Percentiles rank a stretch among this genome's conserved stretches.
phyloP scores from a whole-genome alignment of 1,139 yeast genomes.

The Hansenula sp. region DNA sequence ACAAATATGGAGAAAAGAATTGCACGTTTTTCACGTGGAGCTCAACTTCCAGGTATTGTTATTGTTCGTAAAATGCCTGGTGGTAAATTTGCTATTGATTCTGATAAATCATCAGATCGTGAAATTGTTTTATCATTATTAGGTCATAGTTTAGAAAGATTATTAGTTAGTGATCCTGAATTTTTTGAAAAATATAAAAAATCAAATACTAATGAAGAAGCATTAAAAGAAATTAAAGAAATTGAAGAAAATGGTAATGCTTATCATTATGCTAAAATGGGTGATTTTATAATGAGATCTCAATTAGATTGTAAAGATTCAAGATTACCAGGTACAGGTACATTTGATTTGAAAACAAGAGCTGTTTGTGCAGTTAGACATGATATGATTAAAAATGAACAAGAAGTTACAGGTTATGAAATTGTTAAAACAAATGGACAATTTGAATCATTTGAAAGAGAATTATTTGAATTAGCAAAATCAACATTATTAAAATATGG shows the following conservation, averaged over 20 bases:
- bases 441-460: conserved; percentile 77
- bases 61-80: conserved; percentile 36
- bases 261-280: conserved; percentile 72
- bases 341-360: conserved; percentile 87
- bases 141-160: conserved; percentile 75
- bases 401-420: conserved; percentile 60
- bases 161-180: conserved; percentile 54
- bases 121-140: conserved; percentile 71
- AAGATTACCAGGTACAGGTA: conserved; percentile 83
- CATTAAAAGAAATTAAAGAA: conserved; percentile 3
- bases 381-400: conserved; percentile 55
- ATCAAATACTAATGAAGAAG: conserved; percentile 7
- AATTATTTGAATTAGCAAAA: conserved; percentile 67
- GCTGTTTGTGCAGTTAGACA: conserved; percentile 85
- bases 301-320: conserved; percentile 83
- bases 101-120: conserved; percentile 64
- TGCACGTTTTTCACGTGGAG: conserved; percentile 28
- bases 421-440: conserved; percentile 56
- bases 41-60: conserved; percentile 39
- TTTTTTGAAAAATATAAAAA: conserved; percentile 38
- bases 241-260: conserved; percentile 21
- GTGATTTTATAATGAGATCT: conserved; percentile 75
- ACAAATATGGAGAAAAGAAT: conserved; percentile 32
- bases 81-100: conserved; percentile 52
- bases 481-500: conserved; percentile 80